Evolutionary conservation across 192 early-diverging fungal genomes (phyloP).

Genomic region (Coemansia erecta): DNA sequence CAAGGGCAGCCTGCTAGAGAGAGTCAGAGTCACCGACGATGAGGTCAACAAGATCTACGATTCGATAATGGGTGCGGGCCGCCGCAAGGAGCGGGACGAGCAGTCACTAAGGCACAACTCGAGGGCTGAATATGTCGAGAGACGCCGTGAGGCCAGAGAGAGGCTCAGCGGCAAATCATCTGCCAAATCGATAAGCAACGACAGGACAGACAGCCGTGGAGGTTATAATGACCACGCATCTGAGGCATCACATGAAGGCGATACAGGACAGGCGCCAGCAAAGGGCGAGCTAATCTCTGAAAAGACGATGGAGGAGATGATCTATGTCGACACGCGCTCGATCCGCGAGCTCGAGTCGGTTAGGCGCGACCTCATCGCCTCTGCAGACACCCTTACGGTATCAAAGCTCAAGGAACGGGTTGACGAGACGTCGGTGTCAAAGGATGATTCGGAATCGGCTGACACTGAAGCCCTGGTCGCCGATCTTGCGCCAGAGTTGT

Average conservation of each 20-base stretch:
- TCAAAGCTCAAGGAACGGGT: constrained; percentile 29
- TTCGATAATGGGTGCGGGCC: constrained; percentile 30
- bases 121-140: constrained; percentile 30
- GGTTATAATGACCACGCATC: not conserved
- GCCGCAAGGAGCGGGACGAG: constrained; percentile 28
- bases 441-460: not conserved
- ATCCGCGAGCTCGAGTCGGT: constrained; percentile 46
- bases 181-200: not conserved
- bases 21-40: constrained; percentile 36
- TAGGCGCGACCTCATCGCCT: constrained; percentile 36
- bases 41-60: constrained; percentile 45
- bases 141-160: constrained; percentile 20
- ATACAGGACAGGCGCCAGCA: not conserved
- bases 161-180: not conserved
- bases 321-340: constrained; percentile 40
- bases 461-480: too few species aligned
- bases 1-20: constrained; percentile 12
- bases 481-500: constrained; percentile 17
- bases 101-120: constrained; percentile 44
- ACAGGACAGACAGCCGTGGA: not conserved
- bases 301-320: constrained; percentile 38
- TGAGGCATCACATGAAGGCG: not conserved
- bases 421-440: not conserved
- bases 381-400: constrained; percentile 15
- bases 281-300: constrained; percentile 22